Conservation (phyloP, 73 alveolate genomes). For the Paramecium caudatum region DNA sequence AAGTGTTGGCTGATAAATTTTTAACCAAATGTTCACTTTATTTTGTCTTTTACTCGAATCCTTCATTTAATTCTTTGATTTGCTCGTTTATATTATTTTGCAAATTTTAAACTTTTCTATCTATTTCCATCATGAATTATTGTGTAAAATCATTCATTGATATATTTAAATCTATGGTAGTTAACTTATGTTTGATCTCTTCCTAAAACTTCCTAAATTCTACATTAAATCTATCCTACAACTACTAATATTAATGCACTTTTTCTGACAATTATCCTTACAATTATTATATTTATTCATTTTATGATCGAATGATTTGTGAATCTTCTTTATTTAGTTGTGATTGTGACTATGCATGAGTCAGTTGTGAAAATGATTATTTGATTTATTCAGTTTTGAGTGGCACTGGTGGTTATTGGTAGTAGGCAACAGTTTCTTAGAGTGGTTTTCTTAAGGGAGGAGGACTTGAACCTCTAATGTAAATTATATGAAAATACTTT, state of each 20-base stretch:
- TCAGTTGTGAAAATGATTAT: not conserved
- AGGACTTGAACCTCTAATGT: not conserved
- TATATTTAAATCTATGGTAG: conserved; percentile 17
- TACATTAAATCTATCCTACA: conserved; percentile 38
- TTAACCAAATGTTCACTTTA: conserved; percentile 34
- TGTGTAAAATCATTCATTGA: conserved; percentile 27
- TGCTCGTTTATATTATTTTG: conserved; percentile 26
- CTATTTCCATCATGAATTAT: conserved; percentile 41
- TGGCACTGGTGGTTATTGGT: not conserved
- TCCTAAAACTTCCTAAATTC: conserved; percentile 67
- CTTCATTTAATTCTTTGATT: conserved; percentile 3
- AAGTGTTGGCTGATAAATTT: not conserved
- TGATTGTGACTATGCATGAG: not conserved
- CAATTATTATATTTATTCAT: conserved; percentile 12
- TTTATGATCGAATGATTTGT: conserved; percentile 2
- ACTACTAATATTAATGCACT: conserved; percentile 42
- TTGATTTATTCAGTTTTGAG: not conserved
- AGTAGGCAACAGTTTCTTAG: conserved; percentile 21
- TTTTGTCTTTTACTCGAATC: not conserved
- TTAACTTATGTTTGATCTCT: not conserved
- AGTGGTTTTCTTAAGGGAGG: conserved; percentile 8
- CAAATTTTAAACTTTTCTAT: conserved; percentile 24
- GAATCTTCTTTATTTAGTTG: conserved; percentile 13
- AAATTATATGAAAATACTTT: not conserved
- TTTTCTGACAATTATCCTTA: conserved; percentile 29